These are phyloP conservation scores for Metarhizium anisopliae DNA, from an alignment of 2,329 filamentous ascomycete genomes.

Conservation along the genomic window DNA sequence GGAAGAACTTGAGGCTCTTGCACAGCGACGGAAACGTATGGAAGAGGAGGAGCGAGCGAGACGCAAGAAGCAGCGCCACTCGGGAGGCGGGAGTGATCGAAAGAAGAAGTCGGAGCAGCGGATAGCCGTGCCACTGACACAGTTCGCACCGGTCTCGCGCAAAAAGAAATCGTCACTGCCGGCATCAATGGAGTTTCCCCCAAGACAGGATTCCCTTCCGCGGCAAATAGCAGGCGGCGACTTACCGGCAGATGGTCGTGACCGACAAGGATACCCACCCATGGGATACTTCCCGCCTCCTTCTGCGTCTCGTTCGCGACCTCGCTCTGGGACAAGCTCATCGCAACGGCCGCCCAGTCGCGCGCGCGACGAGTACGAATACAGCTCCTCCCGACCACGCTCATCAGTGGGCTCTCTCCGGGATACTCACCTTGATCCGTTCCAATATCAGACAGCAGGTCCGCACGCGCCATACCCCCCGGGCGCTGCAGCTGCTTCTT, in stretches of 20 bases:
- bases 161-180: conserved; percentile 22
- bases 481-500: conserved; percentile 21
- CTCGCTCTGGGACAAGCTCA: conserved; percentile 31
- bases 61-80: conserved; percentile 51
- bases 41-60: conserved; percentile 53
- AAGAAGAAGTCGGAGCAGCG: conserved; percentile 35
- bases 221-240: conserved; percentile 30
- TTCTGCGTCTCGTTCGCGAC: conserved; percentile 28
- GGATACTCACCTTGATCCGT: conserved; percentile 34
- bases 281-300: conserved; percentile 45
- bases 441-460: conserved; percentile 42
- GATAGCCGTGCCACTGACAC: conserved; percentile 43
- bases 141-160: conserved; percentile 35
- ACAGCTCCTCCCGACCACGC: conserved; percentile 14
- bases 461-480: conserved; percentile 27
- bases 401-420: conserved; percentile 22
- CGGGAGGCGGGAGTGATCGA: conserved; percentile 21
- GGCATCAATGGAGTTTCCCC: conserved; percentile 8
- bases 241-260: conserved; percentile 23
- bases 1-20: conserved; percentile 72
- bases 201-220: conserved; percentile 26
- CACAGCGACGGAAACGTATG: conserved; percentile 55
- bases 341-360: conserved; percentile 27
- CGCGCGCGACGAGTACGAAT: conserved; percentile 34
- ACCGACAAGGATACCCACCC: conserved; percentile 31